Evolutionary conservation across 139 green algal species (phyloP), one percentile per base, ranked within the genome.

Genomic region (Volvox africanus): DNA sequence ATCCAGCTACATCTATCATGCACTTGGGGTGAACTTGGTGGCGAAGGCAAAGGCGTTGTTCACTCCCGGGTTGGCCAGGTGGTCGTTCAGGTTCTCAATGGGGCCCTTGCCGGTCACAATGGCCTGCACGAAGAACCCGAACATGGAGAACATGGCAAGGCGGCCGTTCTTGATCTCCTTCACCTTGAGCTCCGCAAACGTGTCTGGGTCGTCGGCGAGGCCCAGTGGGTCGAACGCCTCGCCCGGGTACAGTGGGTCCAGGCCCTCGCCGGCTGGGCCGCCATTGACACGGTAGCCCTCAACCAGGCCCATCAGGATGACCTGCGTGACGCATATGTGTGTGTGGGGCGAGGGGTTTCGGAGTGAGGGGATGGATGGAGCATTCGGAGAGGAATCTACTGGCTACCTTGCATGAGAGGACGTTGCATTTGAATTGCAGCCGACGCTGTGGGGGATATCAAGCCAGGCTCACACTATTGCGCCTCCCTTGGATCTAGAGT

Each of bases 131-230:
- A 98, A 93, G 89, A 93, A 97, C 82, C 95, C 95, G 89, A 97
- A 95, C 92, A 94, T 95, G 78, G 95, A 95, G 92, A 98, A 96
- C 95, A 97, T 97, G 36, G 95, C 96, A n/a, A 97, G 94, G 79
- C 96, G 95, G 32, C 97, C 96, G 95, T 98, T 98, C 97, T 99
- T 99, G 93, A 99, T 96, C 95, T 99, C 97, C 96, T 99, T 99
- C 44, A 97, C 95, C 97, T 98, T 97, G n/a, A 98, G 95, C 95
- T 97, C 95, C 86, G 95, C 95, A 87, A 97, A 94, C 92, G 95
- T 96, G 89, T 98, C 96, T 67, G 97, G 96, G 94, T 98, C 98
- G 93, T 99, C 98, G 95, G 98, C 98, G 89, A 99, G 94, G 92
- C 97, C 97, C 89, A 99, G 94, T 93, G 98, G 98, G 97, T 99